Evolutionary conservation across 306 rosid genomes (phyloP), one percentile per base, ranked within the genome.

Genomic region (Ormosia emarginata): DNA sequence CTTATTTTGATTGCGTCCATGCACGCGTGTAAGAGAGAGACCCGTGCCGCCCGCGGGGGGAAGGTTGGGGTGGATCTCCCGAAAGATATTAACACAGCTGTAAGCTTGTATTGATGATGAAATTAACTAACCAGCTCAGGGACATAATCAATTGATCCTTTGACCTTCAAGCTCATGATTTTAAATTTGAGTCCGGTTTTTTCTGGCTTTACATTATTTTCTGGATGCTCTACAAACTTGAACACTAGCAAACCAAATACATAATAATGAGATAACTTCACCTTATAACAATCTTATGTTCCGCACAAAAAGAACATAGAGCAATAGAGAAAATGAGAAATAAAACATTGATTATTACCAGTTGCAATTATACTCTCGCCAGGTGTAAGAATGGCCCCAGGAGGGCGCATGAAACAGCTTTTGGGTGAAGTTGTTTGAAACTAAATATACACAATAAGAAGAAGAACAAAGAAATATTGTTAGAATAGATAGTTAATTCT

Each of bases 341-440:
- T 79, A 15, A 52, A 37, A 69, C 34, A 46, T n/a, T 53, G 55
- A 70, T 44, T 8, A 65, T 73, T 92, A 96, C 99, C 99, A 4
- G 99, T 96, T 64, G 99, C 99, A 74, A 96, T 90, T 80, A 96
- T 83, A 86, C 97, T 94, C 89, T 96, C 97, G 6, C 99, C 99
- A 49, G 98, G 99, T 63, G 91, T 88, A 66, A 96, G 99, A 78
- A 96, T 85, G 46, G 98, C 98, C 53, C 99, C 99, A 2, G 99
- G 99, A 73, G 99, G 99, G 65, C 98, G 99, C 99, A 96, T 96
- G 88, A 96, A 96, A 86, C 99, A 96, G 81, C 99, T 96, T 85
- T 96, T 96, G 7, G 99, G 99, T 18, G 98, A 92, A 81, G 99
- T 96, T 34, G 99, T 96, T 94, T 96, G 99, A 81, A 96, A 96